Percentiles rank a stretch among this genome's conserved stretches.
Conservation (phyloP, 495 filamentous ascomycete genomes). For the Aspergillus kassunensis region DNA sequence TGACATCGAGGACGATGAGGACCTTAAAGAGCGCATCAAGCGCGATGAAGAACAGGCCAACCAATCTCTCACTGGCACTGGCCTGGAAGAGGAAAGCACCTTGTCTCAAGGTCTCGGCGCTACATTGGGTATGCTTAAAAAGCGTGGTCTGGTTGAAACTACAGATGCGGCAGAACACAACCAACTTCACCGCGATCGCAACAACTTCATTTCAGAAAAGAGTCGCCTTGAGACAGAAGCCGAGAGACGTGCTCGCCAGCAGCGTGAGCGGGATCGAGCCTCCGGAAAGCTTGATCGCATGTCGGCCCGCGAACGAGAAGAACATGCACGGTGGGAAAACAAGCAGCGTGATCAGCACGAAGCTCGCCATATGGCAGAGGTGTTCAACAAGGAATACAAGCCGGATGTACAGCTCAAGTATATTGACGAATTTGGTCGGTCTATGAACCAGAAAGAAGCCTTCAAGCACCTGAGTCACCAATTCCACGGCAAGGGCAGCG, state of each 20-base stretch:
- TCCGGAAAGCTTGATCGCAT: conserved; percentile 80
- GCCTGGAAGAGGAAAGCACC: conserved; percentile 79
- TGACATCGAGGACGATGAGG: conserved; percentile 54
- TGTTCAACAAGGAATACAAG: conserved; percentile 84
- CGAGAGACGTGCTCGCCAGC: conserved; percentile 71
- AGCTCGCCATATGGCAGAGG: conserved; percentile 71
- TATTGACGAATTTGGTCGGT: conserved; percentile 78
- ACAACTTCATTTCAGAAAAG: conserved; percentile 81
- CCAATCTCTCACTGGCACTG: conserved; percentile 60
- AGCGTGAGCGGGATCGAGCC: conserved; percentile 82
- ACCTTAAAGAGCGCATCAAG: conserved; percentile 44
- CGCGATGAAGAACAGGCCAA: conserved; percentile 44
- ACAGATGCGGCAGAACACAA: conserved; percentile 59
- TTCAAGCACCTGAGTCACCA: conserved; percentile 94
- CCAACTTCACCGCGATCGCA: conserved; percentile 65
- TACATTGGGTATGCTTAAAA: conserved; percentile 73
- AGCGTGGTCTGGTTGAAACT: conserved; percentile 73
- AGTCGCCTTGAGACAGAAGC: conserved; percentile 64
- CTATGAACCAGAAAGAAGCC: conserved; percentile 89
- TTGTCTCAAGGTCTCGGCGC: conserved; percentile 75
- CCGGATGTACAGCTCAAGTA: conserved; percentile 88
- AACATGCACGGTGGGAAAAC: conserved; percentile 82
- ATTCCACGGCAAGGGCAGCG: conserved; percentile 96
- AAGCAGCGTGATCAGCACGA: conserved; percentile 77
- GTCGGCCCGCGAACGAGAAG: conserved; percentile 86